Evolutionary conservation across 1,284 basidiomycete genomes (phyloP), one percentile per base, ranked within the genome.

Genomic region (Vanrija sp.): DNA sequence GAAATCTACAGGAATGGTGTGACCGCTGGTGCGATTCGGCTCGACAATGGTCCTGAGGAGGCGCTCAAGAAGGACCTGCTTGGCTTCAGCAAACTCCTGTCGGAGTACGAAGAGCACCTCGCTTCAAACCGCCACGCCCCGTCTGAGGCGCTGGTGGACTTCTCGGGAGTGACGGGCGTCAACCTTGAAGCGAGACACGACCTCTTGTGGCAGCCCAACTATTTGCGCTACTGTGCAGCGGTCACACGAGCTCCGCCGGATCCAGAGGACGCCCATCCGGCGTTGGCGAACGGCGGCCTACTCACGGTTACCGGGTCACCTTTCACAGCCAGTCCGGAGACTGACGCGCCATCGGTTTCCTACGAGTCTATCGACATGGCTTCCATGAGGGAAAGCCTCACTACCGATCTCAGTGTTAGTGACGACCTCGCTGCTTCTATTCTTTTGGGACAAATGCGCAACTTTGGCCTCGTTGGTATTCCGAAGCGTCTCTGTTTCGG

Each of bases 1-100:
- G 83, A 86, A 52, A 78, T 88, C 16, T 68, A 88, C 47, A 77
- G 78, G 44, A 84, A 83, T 57, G 88, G 88, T 0, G 61, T 89
- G 14, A 79, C 80, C 0, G 72, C 83, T 20, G 84, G 85, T 1
- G 83, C 87, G 0, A 68, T 82, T 7, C 72, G 79, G 74, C 41
- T 69, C 62, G 35, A 70, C 69, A 18, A 66, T 65, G 27, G 36
- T 20, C 51, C 68, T 53, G 57, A 60, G 15, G 69, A 76, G 14
- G 59, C 73, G 35, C 60, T 67, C 31, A 31, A 31, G 20, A 41
- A 81, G 3, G 77, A 82, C 50, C 75, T 79, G 27, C 84, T 88
- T 53, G 83, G 85, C 64, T 77, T 89, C 18, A 83, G 85, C 55
- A 72, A 74, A 24, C 62, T 80, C 12, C 71, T 85, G 22, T 72